These are phyloP conservation scores for Acer campestre DNA, from an alignment of 345 rosid species.

Conservation along the genomic window DNA sequence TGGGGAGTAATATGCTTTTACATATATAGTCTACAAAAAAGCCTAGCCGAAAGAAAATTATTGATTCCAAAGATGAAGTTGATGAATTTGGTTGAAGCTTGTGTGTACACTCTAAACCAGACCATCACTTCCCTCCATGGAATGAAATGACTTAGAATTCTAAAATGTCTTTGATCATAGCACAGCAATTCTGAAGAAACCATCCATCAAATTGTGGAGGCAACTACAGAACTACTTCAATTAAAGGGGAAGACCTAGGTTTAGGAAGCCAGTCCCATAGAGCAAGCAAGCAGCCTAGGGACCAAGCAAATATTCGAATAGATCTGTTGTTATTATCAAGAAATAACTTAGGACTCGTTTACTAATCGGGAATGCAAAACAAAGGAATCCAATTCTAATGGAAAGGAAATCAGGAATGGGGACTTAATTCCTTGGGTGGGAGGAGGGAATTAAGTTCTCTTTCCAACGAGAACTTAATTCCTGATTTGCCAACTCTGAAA, in stretches of 20 bases:
- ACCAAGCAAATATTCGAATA: background rate
- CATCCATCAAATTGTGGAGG: background rate
- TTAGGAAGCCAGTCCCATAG: background rate
- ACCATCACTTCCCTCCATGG: background rate
- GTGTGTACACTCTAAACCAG: background rate
- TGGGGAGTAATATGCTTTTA: background rate
- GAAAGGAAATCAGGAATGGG: no score
- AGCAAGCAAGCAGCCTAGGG: background rate
- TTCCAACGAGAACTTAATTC: background rate
- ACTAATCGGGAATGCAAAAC: no score
- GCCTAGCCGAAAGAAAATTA: background rate
- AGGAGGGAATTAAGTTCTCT: no score
- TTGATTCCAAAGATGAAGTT: background rate
- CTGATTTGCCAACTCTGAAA: background rate
- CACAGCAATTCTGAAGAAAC: background rate
- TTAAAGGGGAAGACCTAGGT: background rate
- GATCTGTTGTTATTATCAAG: no score
- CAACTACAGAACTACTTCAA: background rate
- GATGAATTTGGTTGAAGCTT: background rate
- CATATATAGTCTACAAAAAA: background rate
- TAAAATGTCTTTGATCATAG: background rate
- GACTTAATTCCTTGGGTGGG: no score
- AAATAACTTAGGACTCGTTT: no score
- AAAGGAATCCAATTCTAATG: no score
- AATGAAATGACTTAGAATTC: background rate